Evolutionary conservation across 495 filamentous ascomycete species (phyloP).

Genomic region (Penicillium canescens): DNA sequence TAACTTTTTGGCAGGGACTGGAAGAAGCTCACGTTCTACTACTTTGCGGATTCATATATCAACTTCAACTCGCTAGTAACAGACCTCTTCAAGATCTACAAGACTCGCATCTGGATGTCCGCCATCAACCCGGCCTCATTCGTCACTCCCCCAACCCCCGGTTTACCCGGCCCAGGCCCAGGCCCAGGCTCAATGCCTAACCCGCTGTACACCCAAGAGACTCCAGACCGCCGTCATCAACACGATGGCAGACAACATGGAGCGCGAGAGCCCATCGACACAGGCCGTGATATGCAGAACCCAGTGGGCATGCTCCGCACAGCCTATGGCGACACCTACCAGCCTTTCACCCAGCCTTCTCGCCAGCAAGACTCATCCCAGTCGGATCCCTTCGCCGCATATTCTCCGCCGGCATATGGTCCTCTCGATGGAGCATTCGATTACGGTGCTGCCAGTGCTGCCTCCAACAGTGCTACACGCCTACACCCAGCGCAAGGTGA

Average conservation of each 20-base stretch:
- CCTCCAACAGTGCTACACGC: constrained; percentile 30
- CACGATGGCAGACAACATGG: constrained; percentile 35
- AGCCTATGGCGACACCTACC: constrained; percentile 39
- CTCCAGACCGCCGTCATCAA: constrained; percentile 35
- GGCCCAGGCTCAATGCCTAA: constrained; percentile 24
- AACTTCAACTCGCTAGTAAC: constrained; percentile 98
- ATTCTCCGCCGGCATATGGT: constrained; percentile 31
- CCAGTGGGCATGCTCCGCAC: constrained; percentile 36
- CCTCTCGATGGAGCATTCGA: constrained; percentile 35
- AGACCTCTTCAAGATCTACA: constrained; percentile 98
- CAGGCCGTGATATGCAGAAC: constrained; percentile 32
- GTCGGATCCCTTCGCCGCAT: constrained; percentile 39
- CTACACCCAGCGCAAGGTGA: constrained; percentile 41
- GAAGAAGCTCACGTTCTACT: constrained; percentile 99
- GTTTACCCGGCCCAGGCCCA: constrained; percentile 52
- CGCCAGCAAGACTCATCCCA: constrained; percentile 30
- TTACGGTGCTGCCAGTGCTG: constrained; percentile 23
- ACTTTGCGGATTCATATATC: constrained; percentile 96
- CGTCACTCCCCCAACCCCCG: constrained; percentile 71
- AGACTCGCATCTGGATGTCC: constrained; percentile 99
- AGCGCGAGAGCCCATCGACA: constrained; percentile 30
- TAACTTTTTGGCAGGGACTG: constrained; percentile 69
- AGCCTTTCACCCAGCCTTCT: constrained; percentile 31
- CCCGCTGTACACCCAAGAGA: constrained; percentile 37
- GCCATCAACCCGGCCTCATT: constrained; percentile 98